Evolutionary conservation across 768 basidiomycete species (phyloP).

Genomic region (Bullera alba): DNA sequence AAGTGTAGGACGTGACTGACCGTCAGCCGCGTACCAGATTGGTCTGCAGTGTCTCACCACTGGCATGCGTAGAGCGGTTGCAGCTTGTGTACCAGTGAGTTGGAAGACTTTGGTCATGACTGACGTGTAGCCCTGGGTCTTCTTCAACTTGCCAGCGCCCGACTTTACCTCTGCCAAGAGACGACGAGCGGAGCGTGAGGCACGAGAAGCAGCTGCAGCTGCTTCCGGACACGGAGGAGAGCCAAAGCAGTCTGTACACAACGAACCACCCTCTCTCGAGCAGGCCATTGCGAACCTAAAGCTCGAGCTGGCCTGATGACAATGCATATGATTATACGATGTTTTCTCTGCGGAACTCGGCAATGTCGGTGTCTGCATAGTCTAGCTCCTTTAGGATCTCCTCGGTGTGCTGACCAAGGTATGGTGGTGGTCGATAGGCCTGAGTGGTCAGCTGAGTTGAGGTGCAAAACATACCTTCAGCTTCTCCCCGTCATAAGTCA

Average conservation of each 20-base stretch:
- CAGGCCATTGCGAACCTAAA: constrained; percentile 31
- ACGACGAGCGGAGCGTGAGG: constrained; percentile 36
- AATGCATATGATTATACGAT: constrained; percentile 44
- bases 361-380: constrained; percentile 49
- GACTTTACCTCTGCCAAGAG: constrained; percentile 34
- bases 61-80: constrained; percentile 91
- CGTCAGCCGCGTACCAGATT: constrained; percentile 83
- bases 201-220: constrained; percentile 30
- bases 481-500: constrained; percentile 69
- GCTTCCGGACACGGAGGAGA: constrained; percentile 36
- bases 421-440: constrained; percentile 74
- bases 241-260: constrained; percentile 24
- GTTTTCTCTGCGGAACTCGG: constrained; percentile 49
- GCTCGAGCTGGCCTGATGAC: constrained; percentile 13
- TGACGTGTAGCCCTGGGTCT: constrained; percentile 34
- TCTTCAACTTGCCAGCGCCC: constrained; percentile 39
- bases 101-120: background rate
- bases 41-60: constrained; percentile 88
- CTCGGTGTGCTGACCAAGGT: constrained; percentile 72
- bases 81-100: constrained; percentile 65
- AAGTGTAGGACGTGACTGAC: background rate
- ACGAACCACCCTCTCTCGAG: constrained; percentile 36
- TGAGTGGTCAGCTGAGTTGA: background rate
- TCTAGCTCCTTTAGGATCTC: constrained; percentile 55
- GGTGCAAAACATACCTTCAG: constrained; percentile 19